Base-by-base conservation (phyloP, 257 asterid genomes). In the Verbascum thapsus region DNA sequence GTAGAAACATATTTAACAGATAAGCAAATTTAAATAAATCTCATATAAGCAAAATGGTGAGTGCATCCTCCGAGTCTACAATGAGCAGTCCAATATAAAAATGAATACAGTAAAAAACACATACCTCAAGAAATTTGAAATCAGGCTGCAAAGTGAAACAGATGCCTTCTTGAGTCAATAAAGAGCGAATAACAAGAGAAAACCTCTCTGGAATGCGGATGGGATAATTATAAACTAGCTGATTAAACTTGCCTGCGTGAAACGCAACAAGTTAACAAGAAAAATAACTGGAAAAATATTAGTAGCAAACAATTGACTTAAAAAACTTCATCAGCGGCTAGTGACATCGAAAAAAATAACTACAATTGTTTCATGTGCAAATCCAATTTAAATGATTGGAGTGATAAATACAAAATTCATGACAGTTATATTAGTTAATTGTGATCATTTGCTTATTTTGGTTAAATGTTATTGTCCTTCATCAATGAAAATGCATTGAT, bases 121-220 rank as follows among this genome's bases (percentile, higher is more conserved):
- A 67, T 79, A 92, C 99, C 99, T 92, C 99, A 40, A 92, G 96
- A 85, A 92, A 92, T 71, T 92, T 92, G 85, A 92, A 92, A 74
- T 83, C 94, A 19, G 82, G 97, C 74, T 87, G 67, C 75, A 92
- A 83, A 38, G 91, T 87, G 85, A 92, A 87, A 86, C 99, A 92
- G 68, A 92, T 92, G 71, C 99, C 99, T 85, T 92, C 99, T 83
- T 92, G 99, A 78, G 99, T 92, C 87, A 92, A 87, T 63, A 92
- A 73, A 63, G 99, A 79, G 32, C 99, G 97, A 72, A 92, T 92
- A 63, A 92, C 99, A 57, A 92, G 97, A 67, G 99, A 92, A 74
- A 92, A 92, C 79, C 99, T 87, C 87, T 92, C 99, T 18, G 99
- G 99, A 58, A 92, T 92, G 39, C 96, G 94, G 62, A 92, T 92